These are phyloP conservation scores for Phellinidium pouzarii DNA, from an alignment of 1,284 basidiomycete genomes.

Conservation along the genomic window DNA sequence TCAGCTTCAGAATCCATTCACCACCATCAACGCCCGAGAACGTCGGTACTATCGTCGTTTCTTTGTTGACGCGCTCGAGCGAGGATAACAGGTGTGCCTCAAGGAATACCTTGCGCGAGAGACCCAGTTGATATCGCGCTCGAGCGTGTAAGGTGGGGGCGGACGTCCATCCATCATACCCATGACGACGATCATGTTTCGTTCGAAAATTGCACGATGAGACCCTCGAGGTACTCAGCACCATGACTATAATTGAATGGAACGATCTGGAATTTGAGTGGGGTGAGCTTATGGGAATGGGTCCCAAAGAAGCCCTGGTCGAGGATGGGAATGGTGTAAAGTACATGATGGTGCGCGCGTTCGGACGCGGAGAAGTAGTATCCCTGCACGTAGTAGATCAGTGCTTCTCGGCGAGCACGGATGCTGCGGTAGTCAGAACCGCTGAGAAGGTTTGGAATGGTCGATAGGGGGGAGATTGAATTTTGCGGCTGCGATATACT, in stretches of 20 bases:
- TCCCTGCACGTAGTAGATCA: constrained; percentile 26
- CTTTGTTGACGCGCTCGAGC: constrained; percentile 27
- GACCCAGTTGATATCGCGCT: constrained; percentile 25
- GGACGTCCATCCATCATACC: constrained; percentile 26
- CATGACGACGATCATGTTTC: constrained; percentile 25
- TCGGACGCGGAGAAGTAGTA: constrained; percentile 28
- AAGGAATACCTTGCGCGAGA: constrained; percentile 26
- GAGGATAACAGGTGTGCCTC: constrained; percentile 26
- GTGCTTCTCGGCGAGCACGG: constrained; percentile 25
- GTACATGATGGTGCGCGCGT: constrained; percentile 25
- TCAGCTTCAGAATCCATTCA: constrained; percentile 25
- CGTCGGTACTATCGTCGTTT: constrained; percentile 29
- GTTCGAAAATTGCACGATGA: constrained; percentile 14
- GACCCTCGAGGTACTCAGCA: constrained; percentile 3
- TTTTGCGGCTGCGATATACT: constrained; percentile 13
- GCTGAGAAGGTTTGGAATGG: constrained; percentile 21
- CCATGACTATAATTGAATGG: constrained; percentile 9
- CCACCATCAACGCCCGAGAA: constrained; percentile 26
- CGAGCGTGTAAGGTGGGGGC: constrained; percentile 22
- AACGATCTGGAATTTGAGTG: constrained; percentile 25
- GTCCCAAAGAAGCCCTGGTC: constrained; percentile 6
- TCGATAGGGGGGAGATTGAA: constrained; percentile 12
- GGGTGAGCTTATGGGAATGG: constrained; percentile 24
- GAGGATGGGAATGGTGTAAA: constrained; percentile 26
- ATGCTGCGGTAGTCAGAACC: constrained; percentile 23